phyloP scores from a whole-genome alignment of 2,329 filamentous ascomycete species.

The Alternaria metachromatica region DNA sequence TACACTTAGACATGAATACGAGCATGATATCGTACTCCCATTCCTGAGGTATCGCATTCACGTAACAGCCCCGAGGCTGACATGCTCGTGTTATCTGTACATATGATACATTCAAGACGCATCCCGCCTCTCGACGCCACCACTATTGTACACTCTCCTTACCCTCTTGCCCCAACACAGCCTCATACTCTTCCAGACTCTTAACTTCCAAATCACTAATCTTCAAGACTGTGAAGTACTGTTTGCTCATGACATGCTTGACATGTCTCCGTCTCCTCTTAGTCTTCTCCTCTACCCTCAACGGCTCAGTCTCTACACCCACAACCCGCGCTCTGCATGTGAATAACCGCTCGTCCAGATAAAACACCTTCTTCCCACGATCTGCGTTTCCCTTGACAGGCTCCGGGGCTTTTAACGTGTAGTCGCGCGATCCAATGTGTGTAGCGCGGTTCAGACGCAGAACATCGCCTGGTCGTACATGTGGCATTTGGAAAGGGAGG shows the following conservation, averaged over 20 bases:
- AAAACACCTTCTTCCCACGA: constrained; percentile 54
- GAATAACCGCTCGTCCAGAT: constrained; percentile 82
- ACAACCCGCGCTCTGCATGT: constrained; percentile 85
- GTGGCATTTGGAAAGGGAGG: constrained; percentile 58
- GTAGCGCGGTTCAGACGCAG: constrained; percentile 87
- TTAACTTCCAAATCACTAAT: constrained; percentile 81
- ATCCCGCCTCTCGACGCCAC: background rate
- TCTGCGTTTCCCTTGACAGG: constrained; percentile 40
- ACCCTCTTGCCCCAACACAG: constrained; percentile 32
- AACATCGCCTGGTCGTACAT: constrained; percentile 74
- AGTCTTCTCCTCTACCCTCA: constrained; percentile 63
- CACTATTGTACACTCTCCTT: constrained; percentile 9
- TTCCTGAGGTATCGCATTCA: background rate
- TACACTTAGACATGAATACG: constrained; percentile 8
- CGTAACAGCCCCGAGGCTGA: background rate
- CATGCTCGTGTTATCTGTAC: constrained; percentile 12
- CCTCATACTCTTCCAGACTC: constrained; percentile 60
- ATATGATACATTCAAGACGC: constrained; percentile 23
- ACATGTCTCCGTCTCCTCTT: constrained; percentile 71
- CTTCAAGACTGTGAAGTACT: constrained; percentile 82
- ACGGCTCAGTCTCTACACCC: constrained; percentile 76
- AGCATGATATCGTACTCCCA: background rate
- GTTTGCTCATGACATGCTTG: constrained; percentile 85
- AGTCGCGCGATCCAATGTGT: constrained; percentile 84
- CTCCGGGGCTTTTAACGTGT: constrained; percentile 72